Evolutionary conservation across 495 filamentous ascomycete species (phyloP).

Genomic region (Rusavskia elegans): DNA sequence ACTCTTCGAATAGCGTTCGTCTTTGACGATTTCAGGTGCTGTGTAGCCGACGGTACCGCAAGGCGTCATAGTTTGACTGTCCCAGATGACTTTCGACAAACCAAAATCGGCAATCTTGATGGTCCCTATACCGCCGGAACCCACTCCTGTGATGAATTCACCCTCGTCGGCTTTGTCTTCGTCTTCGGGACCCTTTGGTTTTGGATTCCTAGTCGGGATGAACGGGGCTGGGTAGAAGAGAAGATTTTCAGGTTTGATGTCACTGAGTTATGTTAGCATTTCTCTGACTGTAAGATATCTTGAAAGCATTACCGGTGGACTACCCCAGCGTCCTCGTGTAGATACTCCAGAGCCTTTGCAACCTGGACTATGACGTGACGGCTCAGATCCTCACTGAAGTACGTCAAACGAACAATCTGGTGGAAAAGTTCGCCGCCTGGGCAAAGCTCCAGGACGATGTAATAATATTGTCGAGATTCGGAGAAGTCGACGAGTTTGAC

Average conservation of each 20-base stretch:
- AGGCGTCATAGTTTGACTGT: slow-evolving; percentile 96
- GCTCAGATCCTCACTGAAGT: slow-evolving; percentile 91
- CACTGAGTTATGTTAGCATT: slow-evolving; percentile 37
- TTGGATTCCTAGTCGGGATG: slow-evolving; percentile 62
- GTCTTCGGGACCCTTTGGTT: slow-evolving; percentile 65
- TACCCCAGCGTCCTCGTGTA: slow-evolving; percentile 88
- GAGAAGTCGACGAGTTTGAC: slow-evolving; percentile 85
- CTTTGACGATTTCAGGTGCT: slow-evolving; percentile 97
- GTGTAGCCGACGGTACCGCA: slow-evolving; percentile 98
- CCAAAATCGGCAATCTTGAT: slow-evolving; percentile 99
- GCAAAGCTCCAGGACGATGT: slow-evolving; percentile 89
- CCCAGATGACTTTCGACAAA: slow-evolving; percentile 95
- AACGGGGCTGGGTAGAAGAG: slow-evolving; percentile 79
- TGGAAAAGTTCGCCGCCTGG: slow-evolving; percentile 95
- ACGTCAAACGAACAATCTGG: slow-evolving; percentile 94
- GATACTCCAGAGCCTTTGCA: slow-evolving; percentile 79
- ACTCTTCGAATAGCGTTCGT: slow-evolving; percentile 95
- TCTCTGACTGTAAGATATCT: not conserved
- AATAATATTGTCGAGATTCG: slow-evolving; percentile 90
- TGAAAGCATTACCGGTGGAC: slow-evolving; percentile 73
- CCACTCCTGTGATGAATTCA: slow-evolving; percentile 70
- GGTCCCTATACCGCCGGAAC: slow-evolving; percentile 79
- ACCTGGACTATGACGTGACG: slow-evolving; percentile 91
- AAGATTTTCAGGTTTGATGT: slow-evolving; percentile 97
- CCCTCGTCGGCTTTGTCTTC: slow-evolving; percentile 97